Evolutionary conservation across 2,329 filamentous ascomycete genomes (phyloP), one percentile per base, ranked within the genome.

Genomic region (Phoma sp.): DNA sequence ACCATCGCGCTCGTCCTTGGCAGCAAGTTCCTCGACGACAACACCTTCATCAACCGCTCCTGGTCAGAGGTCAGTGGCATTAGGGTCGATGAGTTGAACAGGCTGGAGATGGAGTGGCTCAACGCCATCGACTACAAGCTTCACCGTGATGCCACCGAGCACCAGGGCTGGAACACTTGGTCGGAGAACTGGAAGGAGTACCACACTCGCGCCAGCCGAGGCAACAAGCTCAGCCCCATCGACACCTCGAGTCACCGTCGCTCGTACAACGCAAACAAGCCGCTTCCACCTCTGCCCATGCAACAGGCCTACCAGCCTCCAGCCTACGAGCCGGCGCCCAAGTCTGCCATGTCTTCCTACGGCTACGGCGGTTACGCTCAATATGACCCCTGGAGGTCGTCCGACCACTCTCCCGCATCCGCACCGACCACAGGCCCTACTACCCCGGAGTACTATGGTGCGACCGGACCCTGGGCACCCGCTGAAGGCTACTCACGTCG

Each of bases 41-140:
- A 96, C 78, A 97, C 93, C 6, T 97, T 97, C 78, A 93, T 96
- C 82, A 97, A 96, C 79, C 89, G 91, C 51, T 96, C 93, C 1
- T 97, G 93, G 93, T 91, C 93, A 5, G 93, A 97, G 72, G 93
- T 97, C 47, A 96, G 92, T 76, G 91, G 91, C 58, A 96, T 97
- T 63, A 82, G 88, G 29, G 92, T 96, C 19, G 78, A 84, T 2
- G 92, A 96, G 71, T 83, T 97, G 64, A 96, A 96, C 78, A 81
- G 84, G 57, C 84, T 96, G 74, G 93, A 97, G 80, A 86, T 89
- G 68, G 89, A 96, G 67, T 97, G 93, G 93, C 83, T 97, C 36
- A 82, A 86, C 51, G 87, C 88, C 37, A 95, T 96, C 73, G 83
- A 86, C 65, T 96, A 91, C 88, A 84, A 88, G 62, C 86, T 97